Conservation (phyloP, 495 filamentous ascomycete genomes). For the Xylaria palmicola region DNA sequence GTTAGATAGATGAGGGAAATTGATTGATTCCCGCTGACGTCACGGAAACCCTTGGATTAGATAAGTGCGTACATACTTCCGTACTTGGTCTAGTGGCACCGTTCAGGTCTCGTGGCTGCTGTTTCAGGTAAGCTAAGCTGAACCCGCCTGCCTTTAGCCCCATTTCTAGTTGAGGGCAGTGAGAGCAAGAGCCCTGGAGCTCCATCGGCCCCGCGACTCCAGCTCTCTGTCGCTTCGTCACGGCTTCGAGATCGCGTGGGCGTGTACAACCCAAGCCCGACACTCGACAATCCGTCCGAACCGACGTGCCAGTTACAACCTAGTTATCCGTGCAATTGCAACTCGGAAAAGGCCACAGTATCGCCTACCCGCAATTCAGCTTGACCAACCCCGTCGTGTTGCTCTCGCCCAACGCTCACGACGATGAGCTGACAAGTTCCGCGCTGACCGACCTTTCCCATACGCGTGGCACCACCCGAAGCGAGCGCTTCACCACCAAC, state of each 20-base stretch:
- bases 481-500: not conserved
- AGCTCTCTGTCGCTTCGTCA: not conserved
- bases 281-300: not conserved
- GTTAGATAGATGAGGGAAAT: too few relatives aligned
- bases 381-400: not conserved
- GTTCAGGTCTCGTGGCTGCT: too few relatives aligned
- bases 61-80: too few relatives aligned
- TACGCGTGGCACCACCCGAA: too few relatives aligned
- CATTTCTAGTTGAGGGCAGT: not conserved
- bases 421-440: conserved; percentile 7
- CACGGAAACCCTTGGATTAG: too few relatives aligned
- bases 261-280: too few relatives aligned
- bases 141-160: not conserved
- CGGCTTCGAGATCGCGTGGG: too few relatives aligned
- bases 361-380: not conserved
- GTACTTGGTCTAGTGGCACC: too few relatives aligned
- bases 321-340: not conserved
- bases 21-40: too few relatives aligned
- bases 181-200: too few relatives aligned
- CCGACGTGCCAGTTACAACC: not conserved
- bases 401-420: not conserved
- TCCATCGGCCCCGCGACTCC: not conserved
- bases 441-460: not conserved
- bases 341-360: not conserved
- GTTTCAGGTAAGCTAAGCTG: not conserved